A percentile compares a stretch with the other conserved stretches of the same genome.
These are phyloP conservation scores for Diaporthe ilicicola DNA, from an alignment of 2,329 filamentous ascomycete genomes.

Conservation along the genomic window DNA sequence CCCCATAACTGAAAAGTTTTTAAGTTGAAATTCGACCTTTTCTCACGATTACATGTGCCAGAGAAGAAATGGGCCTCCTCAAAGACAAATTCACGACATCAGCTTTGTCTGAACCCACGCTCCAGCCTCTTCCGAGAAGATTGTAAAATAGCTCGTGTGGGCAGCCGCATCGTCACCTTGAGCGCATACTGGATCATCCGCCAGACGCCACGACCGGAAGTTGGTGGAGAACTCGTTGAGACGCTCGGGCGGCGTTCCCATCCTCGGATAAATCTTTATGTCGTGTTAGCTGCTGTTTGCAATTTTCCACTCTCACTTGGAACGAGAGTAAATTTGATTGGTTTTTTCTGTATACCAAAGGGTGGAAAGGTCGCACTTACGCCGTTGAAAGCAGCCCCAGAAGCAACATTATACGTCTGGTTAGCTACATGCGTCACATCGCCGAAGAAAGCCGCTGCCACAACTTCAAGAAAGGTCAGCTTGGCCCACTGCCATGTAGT, in stretches of 20 bases:
- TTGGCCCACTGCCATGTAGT: too few relatives aligned
- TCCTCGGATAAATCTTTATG: slow-evolving; percentile 41
- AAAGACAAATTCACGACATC: slow-evolving; percentile 2
- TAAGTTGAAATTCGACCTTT: too few relatives aligned
- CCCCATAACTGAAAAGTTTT: too few relatives aligned
- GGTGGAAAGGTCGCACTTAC: background rate
- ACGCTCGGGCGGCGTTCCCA: slow-evolving; percentile 40
- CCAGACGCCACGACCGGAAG: slow-evolving; percentile 46
- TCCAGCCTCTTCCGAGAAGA: slow-evolving; percentile 39
- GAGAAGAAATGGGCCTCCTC: background rate
- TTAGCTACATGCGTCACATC: slow-evolving; percentile 29
- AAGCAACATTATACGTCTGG: slow-evolving; percentile 31
- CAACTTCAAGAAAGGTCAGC: background rate
- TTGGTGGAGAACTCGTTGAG: slow-evolving; percentile 40
- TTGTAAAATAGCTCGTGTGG: slow-evolving; percentile 49
- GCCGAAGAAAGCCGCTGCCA: slow-evolving; percentile 26
- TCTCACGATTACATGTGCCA: too few relatives aligned
- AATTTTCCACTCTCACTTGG: too few relatives aligned
- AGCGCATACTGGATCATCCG: slow-evolving; percentile 50
- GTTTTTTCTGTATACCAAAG: too few relatives aligned
- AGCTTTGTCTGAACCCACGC: slow-evolving; percentile 30
- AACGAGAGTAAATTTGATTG: background rate
- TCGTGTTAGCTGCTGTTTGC: background rate
- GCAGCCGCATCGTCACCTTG: slow-evolving; percentile 42
- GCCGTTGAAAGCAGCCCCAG: slow-evolving; percentile 25